Conservation (phyloP, 2,329 filamentous ascomycete species). For the Paracorniculantispora psalliotae region DNA sequence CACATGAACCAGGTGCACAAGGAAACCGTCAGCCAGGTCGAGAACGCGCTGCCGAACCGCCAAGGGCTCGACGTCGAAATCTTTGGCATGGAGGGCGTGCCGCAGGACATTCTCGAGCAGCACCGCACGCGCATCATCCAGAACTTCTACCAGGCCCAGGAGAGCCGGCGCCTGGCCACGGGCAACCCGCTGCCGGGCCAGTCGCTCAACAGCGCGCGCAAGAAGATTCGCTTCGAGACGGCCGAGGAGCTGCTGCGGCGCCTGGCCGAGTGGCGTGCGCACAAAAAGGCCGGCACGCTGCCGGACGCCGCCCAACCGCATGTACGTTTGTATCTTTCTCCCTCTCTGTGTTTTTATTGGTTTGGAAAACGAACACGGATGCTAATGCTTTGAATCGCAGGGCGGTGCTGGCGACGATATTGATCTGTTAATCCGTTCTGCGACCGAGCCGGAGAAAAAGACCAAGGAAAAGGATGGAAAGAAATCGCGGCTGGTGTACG, state of each 20-base stretch:
- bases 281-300: constrained; percentile 52
- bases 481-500: constrained; percentile 71
- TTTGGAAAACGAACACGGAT: no score
- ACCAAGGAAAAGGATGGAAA: constrained; percentile 67
- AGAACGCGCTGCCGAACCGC: constrained; percentile 86
- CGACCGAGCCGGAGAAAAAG: constrained; percentile 51
- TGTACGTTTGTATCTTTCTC: not conserved
- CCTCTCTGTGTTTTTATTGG: no score
- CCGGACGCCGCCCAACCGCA: constrained; percentile 20
- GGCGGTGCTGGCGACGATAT: constrained; percentile 50
- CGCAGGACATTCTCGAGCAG: constrained; percentile 73
- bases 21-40: constrained; percentile 78
- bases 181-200: constrained; percentile 75
- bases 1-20: constrained; percentile 99
- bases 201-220: constrained; percentile 58
- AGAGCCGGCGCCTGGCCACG: constrained; percentile 73
- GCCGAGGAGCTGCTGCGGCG: constrained; percentile 75
- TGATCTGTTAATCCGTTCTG: constrained; percentile 60
- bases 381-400: not conserved
- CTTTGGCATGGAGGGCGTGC: constrained; percentile 97
- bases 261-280: constrained; percentile 70
- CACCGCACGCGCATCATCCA: constrained; percentile 84
- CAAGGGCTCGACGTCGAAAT: constrained; percentile 88
- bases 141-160: constrained; percentile 79
- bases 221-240: constrained; percentile 69